These are phyloP conservation scores for Yamadazyma oceani DNA, from an alignment of 1,139 yeast species.

Conservation along the genomic window DNA sequence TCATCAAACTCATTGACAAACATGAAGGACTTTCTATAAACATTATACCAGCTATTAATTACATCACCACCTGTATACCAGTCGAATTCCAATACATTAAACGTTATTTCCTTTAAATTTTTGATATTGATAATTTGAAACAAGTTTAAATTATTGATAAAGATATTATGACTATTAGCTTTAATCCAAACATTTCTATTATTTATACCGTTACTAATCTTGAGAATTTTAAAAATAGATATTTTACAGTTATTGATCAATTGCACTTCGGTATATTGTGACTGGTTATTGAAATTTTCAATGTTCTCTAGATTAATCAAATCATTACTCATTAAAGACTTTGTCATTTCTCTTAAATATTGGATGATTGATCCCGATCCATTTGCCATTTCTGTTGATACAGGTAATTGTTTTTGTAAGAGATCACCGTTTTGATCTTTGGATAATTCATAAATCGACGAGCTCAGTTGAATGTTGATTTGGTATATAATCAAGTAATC, in stretches of 20 bases:
- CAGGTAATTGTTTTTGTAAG: slow-evolving; percentile 36
- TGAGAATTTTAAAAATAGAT: slow-evolving; percentile 34
- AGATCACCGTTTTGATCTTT: slow-evolving; percentile 24
- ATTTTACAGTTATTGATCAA: slow-evolving; percentile 29
- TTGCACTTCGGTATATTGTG: slow-evolving; percentile 29
- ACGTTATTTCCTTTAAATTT: slow-evolving; percentile 30
- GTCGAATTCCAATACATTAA: slow-evolving; percentile 26
- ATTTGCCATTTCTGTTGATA: slow-evolving; percentile 8
- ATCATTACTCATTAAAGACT: slow-evolving; percentile 30
- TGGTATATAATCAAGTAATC: slow-evolving; percentile 38
- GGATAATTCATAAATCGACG: slow-evolving; percentile 33
- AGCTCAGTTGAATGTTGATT: slow-evolving; percentile 29
- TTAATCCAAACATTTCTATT: slow-evolving; percentile 36
- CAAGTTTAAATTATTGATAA: slow-evolving; percentile 28
- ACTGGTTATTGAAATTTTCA: slow-evolving; percentile 34
- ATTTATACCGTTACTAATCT: slow-evolving; percentile 34
- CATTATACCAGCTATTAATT: not conserved
- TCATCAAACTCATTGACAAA: slow-evolving; percentile 30
- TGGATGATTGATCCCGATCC: slow-evolving; percentile 21
- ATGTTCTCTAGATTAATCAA: slow-evolving; percentile 35
- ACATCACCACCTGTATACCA: slow-evolving; percentile 28
- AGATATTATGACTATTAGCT: slow-evolving; percentile 39
- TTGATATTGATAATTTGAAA: slow-evolving; percentile 39
- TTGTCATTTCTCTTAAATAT: slow-evolving; percentile 38
- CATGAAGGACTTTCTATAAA: not conserved